These are phyloP conservation scores for Suillus weaverae DNA, from an alignment of 768 basidiomycete genomes.

Conservation along the genomic window DNA sequence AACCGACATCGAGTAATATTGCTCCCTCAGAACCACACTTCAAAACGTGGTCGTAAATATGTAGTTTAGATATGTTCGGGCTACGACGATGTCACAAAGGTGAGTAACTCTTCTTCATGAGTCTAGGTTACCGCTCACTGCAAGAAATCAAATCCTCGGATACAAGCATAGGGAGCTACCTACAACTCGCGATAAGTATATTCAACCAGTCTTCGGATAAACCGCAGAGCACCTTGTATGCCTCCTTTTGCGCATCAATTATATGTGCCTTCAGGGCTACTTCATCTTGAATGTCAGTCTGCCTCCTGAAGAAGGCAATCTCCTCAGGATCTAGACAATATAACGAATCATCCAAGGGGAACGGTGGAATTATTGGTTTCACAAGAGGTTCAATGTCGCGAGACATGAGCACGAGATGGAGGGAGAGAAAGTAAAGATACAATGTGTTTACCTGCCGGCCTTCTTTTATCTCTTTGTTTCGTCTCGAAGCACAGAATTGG, in stretches of 20 bases:
- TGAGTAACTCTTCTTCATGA: background rate
- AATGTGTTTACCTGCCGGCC: background rate
- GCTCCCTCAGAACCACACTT: conserved; percentile 18
- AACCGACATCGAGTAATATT: conserved; percentile 41
- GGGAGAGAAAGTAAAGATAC: background rate
- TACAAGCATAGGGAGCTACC: background rate
- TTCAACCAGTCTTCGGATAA: background rate
- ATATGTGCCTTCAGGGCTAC: background rate
- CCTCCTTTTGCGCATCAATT: background rate
- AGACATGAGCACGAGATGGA: background rate
- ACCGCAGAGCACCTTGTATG: background rate
- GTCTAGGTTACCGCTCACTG: background rate
- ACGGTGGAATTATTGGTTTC: background rate
- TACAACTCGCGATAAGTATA: background rate
- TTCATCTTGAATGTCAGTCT: background rate
- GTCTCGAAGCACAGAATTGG: background rate
- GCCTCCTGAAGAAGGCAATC: background rate
- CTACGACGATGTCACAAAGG: background rate
- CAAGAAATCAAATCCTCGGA: background rate
- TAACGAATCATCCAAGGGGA: background rate
- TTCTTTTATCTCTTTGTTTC: background rate
- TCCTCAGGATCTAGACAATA: background rate
- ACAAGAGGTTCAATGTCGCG: background rate
- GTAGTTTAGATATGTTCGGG: background rate
- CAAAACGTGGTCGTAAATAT: background rate